A percentile compares a stretch with the other conserved stretches of the same genome.
Evolutionary conservation across 2,329 filamentous ascomycete genomes (phyloP).

Genomic region (Ophidiomyces ophidiicola): DNA sequence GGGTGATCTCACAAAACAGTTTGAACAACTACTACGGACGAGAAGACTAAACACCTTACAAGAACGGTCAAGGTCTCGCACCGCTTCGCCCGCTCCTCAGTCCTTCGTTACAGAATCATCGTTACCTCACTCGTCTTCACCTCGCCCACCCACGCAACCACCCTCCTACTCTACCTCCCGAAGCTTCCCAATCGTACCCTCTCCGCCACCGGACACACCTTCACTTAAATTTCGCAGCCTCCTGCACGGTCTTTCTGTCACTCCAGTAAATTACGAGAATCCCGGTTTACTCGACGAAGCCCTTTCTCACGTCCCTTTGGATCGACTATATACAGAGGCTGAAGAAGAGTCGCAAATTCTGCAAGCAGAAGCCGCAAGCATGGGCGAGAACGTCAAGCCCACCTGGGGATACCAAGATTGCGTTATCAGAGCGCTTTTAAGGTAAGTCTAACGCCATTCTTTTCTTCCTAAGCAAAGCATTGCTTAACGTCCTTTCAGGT

Average conservation of each 20-base stretch:
- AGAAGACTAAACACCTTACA: conserved; percentile 77
- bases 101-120: conserved; percentile 17
- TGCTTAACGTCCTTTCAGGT: conserved; percentile 40
- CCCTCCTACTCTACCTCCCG: conserved; percentile 51
- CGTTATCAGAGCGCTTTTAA: conserved; percentile 74
- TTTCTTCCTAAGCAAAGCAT: conserved; percentile 14
- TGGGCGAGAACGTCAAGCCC: conserved; percentile 65
- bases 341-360: conserved; percentile 86
- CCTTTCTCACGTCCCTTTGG: conserved; percentile 69
- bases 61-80: conserved; percentile 48
- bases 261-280: conserved; percentile 91
- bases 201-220: conserved; percentile 58
- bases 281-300: conserved; percentile 89
- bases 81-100: conserved; percentile 43
- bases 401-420: conserved; percentile 98
- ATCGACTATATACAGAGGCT: conserved; percentile 84
- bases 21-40: conserved; percentile 74
- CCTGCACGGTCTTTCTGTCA: conserved; percentile 71
- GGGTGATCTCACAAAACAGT: conserved; percentile 65
- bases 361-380: conserved; percentile 74
- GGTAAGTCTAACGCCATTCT: conserved; percentile 42
- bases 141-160: conserved; percentile 30
- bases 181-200: conserved; percentile 59
- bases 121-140: conserved; percentile 37
- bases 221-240: conserved; percentile 70